A percentile compares a stretch with the other conserved stretches of the same genome.
Conservation (phyloP, 768 basidiomycete species). For the Hericium coralloides region DNA sequence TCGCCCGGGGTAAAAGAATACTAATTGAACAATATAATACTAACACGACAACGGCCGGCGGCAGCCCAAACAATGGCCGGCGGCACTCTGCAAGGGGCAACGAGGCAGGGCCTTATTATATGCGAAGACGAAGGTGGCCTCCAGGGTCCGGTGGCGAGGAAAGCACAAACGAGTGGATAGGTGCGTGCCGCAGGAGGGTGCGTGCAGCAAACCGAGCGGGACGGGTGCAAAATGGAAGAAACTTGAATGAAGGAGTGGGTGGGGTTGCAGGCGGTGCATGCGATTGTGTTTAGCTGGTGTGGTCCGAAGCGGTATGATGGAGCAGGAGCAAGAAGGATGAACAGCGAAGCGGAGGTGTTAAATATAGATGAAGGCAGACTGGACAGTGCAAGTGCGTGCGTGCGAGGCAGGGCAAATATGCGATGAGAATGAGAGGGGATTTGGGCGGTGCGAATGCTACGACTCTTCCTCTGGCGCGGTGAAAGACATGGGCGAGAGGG, state of each 20-base stretch:
- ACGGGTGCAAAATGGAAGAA: conserved; percentile 7
- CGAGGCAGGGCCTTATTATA: conserved; percentile 1
- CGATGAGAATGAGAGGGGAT: neutral
- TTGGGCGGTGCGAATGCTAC: conserved; percentile 14
- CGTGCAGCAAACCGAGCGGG: conserved; percentile 6
- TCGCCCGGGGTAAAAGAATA: conserved; percentile 4
- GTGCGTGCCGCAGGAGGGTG: conserved; percentile 12
- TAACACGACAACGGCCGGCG: conserved; percentile 11
- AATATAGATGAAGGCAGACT: conserved; percentile 12
- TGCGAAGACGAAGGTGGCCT: neutral
- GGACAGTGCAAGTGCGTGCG: conserved; percentile 9
- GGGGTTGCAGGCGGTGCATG: conserved; percentile 4
- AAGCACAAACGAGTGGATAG: neutral
- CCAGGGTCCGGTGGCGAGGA: neutral
- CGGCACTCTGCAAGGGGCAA: neutral
- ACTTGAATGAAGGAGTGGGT: conserved; percentile 6
- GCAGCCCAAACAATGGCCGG: conserved; percentile 9
- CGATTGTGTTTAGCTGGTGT: conserved; percentile 7
- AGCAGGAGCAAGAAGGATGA: conserved; percentile 3
- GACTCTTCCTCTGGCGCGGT: conserved; percentile 34
- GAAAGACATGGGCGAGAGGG: conserved; percentile 72
- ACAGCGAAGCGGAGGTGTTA: conserved; percentile 2
- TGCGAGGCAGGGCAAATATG: conserved; percentile 1
- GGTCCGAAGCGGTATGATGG: conserved; percentile 12
- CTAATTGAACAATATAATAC: conserved; percentile 12